Conservation (phyloP, 2,329 filamentous ascomycete genomes). For the Beauveria varroae region DNA sequence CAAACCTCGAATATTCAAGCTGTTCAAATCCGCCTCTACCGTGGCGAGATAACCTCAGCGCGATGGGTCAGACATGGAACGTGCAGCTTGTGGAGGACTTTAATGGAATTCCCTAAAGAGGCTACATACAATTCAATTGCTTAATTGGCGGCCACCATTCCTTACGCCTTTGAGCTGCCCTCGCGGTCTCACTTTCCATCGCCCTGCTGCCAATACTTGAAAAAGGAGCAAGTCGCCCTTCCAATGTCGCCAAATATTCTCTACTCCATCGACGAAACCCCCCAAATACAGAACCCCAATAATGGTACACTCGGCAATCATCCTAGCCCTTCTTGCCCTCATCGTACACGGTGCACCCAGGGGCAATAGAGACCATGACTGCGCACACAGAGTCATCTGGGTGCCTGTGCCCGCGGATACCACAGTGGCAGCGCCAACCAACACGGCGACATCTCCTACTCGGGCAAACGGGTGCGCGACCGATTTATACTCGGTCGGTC, state of each 20-base stretch:
- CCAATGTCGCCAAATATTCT: neutral
- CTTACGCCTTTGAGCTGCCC: neutral
- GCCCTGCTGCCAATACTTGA: neutral
- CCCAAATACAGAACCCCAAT: neutral
- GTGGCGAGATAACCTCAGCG: too few relatives aligned
- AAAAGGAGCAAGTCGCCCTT: constrained; percentile 4
- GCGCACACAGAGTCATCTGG: neutral
- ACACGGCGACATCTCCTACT: neutral
- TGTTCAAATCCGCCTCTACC: too few relatives aligned
- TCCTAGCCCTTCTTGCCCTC: neutral
- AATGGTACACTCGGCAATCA: neutral
- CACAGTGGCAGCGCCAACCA: constrained; percentile 5
- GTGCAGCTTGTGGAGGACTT: too few relatives aligned
- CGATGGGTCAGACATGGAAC: too few relatives aligned
- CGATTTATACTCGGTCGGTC: neutral
- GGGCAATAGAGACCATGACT: too few relatives aligned
- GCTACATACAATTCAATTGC: neutral
- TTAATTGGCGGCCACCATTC: neutral
- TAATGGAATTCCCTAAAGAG: neutral
- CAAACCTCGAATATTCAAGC: too few relatives aligned
- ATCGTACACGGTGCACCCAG: neutral
- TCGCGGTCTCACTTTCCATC: neutral
- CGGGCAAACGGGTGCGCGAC: neutral
- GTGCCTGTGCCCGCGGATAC: neutral
- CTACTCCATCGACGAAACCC: neutral